Percentiles rank a stretch among this genome's conserved stretches.
Evolutionary conservation across 2,329 filamentous ascomycete genomes (phyloP).

Genomic region (Metarhizium sp.): DNA sequence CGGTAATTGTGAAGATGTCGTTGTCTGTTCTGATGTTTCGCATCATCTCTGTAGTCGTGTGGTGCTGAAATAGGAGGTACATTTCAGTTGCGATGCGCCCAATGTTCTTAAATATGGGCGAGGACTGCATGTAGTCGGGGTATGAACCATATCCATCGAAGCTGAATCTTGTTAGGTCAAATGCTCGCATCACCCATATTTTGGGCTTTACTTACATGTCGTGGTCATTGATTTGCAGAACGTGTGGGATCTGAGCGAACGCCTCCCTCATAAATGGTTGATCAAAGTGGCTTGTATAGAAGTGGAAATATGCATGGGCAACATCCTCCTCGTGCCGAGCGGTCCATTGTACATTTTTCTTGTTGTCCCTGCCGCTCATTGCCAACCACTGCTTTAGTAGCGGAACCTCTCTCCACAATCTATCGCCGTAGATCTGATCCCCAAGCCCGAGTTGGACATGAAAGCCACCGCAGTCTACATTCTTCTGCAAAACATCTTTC

Average conservation of each 20-base stretch:
- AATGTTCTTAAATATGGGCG: slow-evolving; percentile 96
- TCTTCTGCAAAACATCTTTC: slow-evolving; percentile 97
- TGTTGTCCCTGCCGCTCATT: slow-evolving; percentile 85
- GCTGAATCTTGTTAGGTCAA: slow-evolving; percentile 31
- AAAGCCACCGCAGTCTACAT: slow-evolving; percentile 91
- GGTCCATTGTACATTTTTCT: slow-evolving; percentile 86
- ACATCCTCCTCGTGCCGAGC: slow-evolving; percentile 93
- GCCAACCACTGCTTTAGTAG: slow-evolving; percentile 90
- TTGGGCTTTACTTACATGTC: slow-evolving; percentile 69
- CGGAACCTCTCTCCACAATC: slow-evolving; percentile 93
- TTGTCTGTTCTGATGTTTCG: slow-evolving; percentile 80
- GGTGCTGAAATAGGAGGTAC: slow-evolving; percentile 97
- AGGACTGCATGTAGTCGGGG: slow-evolving; percentile 96
- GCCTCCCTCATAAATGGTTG: slow-evolving; percentile 90
- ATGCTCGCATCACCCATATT: background rate
- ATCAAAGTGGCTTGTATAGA: slow-evolving; percentile 97
- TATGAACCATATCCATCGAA: slow-evolving; percentile 98
- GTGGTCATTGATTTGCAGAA: slow-evolving; percentile 90
- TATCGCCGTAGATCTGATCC: slow-evolving; percentile 90
- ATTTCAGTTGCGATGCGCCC: slow-evolving; percentile 92
- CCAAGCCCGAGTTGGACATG: slow-evolving; percentile 88
- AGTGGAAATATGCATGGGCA: slow-evolving; percentile 94
- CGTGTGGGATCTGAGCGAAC: slow-evolving; percentile 93
- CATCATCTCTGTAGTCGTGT: slow-evolving; percentile 88
- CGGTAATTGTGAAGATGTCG: slow-evolving; percentile 93